phyloP scores from a whole-genome alignment of 108 stramenopile genomes.

The Ochromonas danica region DNA sequence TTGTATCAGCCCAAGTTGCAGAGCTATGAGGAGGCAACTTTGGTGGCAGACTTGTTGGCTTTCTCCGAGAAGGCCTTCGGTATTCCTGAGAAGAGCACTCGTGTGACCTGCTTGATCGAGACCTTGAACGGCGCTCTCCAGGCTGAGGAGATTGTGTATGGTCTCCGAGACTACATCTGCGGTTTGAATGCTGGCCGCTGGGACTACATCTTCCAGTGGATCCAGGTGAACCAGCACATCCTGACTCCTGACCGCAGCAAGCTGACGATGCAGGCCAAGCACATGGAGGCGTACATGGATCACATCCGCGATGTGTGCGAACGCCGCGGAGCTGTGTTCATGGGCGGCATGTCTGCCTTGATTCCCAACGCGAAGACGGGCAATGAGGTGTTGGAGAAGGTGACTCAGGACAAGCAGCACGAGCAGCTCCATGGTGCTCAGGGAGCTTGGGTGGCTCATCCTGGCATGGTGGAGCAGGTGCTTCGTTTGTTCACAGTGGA shows the following conservation, averaged over 20 bases:
- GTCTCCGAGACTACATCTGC: slow-evolving; percentile 81
- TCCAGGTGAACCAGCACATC: slow-evolving; percentile 56
- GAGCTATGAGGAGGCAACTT: slow-evolving; percentile 75
- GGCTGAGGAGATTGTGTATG: slow-evolving; percentile 90
- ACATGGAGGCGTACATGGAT: not conserved
- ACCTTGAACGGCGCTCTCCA: slow-evolving; percentile 91
- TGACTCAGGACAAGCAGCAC: not conserved
- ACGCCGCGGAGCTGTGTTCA: not conserved
- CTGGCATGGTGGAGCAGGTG: not conserved
- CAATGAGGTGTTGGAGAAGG: not conserved
- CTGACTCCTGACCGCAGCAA: not conserved
- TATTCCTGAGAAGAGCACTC: slow-evolving; percentile 71
- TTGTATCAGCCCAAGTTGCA: slow-evolving; percentile 88
- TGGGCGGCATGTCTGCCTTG: not conserved
- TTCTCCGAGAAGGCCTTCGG: slow-evolving; percentile 75
- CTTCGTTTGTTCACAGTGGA: not conserved
- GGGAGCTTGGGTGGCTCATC: not conserved
- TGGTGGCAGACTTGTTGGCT: slow-evolving; percentile 87
- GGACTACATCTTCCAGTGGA: slow-evolving; percentile 89
- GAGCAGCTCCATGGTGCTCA: not conserved
- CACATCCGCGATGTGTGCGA: not conserved
- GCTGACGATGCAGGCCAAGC: not conserved
- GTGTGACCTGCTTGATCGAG: slow-evolving; percentile 83
- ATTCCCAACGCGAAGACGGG: not conserved
- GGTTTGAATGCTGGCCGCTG: slow-evolving; percentile 91